Conservation (phyloP, 2,329 filamentous ascomycete species). For the Didymella pinodella region DNA sequence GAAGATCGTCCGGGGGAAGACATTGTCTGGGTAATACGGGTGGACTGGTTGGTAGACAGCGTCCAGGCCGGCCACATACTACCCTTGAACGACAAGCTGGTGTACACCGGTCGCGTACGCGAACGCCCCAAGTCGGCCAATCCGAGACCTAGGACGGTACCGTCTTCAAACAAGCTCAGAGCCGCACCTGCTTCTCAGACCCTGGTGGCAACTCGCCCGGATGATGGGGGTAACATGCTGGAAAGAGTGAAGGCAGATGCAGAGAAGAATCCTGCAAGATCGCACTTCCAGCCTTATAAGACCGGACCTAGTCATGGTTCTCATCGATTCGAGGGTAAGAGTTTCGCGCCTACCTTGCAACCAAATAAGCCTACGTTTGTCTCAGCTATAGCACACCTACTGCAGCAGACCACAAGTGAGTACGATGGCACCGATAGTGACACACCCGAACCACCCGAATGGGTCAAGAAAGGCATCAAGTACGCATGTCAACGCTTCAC, state of each 20-base stretch:
- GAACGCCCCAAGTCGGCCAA: constrained; percentile 45
- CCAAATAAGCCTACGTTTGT: constrained; percentile 21
- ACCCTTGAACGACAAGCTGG: constrained; percentile 58
- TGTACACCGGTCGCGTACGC: constrained; percentile 60
- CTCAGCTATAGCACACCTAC: constrained; percentile 53
- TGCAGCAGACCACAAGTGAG: constrained; percentile 79
- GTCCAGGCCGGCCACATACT: constrained; percentile 53
- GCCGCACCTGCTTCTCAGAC: constrained; percentile 29
- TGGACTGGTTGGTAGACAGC: constrained; percentile 64
- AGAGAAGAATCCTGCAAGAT: constrained; percentile 24
- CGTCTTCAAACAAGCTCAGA: constrained; percentile 21
- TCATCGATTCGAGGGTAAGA: constrained; percentile 45
- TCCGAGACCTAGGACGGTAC: constrained; percentile 30
- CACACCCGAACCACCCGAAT: constrained; percentile 74
- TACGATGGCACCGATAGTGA: constrained; percentile 66
- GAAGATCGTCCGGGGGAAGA: constrained; percentile 31
- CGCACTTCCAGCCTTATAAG: constrained; percentile 25
- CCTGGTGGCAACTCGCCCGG: constrained; percentile 31
- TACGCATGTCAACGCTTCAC: constrained; percentile 87
- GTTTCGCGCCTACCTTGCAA: constrained; percentile 37
- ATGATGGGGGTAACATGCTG: constrained; percentile 53
- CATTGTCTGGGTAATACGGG: constrained; percentile 59
- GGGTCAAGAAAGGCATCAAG: constrained; percentile 66
- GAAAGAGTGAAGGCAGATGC: constrained; percentile 63
- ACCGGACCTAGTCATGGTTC: constrained; percentile 31